phyloP scores from a whole-genome alignment of 495 filamentous ascomycete species.

The Pseudevernia furfuracea region DNA sequence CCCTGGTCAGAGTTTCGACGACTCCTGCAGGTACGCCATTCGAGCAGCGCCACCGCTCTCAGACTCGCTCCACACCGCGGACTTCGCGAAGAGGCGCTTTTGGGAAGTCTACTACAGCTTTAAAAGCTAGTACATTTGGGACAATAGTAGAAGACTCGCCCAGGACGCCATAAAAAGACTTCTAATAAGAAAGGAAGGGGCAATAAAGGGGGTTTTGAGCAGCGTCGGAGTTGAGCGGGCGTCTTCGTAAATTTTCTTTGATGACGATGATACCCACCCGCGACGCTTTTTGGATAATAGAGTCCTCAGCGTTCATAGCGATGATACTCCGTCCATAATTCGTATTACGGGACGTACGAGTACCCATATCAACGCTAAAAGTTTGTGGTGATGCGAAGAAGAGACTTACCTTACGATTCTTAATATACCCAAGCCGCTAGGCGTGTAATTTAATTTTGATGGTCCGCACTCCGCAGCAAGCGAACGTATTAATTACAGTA shows the following conservation, averaged over 20 bases:
- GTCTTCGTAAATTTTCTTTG: not conserved
- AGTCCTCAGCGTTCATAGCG: not conserved
- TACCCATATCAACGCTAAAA: not conserved
- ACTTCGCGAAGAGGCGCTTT: constrained; percentile 16
- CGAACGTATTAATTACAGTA: too few relatives aligned
- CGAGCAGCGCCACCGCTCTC: constrained; percentile 20
- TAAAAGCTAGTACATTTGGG: constrained; percentile 18
- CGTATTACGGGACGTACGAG: not conserved
- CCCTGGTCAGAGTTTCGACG: constrained; percentile 44
- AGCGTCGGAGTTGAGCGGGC: not conserved
- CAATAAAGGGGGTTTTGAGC: not conserved
- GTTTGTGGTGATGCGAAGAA: not conserved
- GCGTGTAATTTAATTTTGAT: too few relatives aligned
- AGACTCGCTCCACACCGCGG: constrained; percentile 15
- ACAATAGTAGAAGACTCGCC: constrained; percentile 23
- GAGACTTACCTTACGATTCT: too few relatives aligned
- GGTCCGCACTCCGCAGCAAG: too few relatives aligned
- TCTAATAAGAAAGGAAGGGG: not conserved
- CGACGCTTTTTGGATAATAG: not conserved
- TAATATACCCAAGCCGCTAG: too few relatives aligned
- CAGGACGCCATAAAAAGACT: not conserved
- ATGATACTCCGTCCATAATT: not conserved
- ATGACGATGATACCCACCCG: constrained; percentile 1
- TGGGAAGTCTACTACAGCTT: constrained; percentile 21
- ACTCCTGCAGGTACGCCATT: constrained; percentile 37